Base-by-base conservation (phyloP, 345 rosid species). In the Cardamine chenopodiifolia region DNA sequence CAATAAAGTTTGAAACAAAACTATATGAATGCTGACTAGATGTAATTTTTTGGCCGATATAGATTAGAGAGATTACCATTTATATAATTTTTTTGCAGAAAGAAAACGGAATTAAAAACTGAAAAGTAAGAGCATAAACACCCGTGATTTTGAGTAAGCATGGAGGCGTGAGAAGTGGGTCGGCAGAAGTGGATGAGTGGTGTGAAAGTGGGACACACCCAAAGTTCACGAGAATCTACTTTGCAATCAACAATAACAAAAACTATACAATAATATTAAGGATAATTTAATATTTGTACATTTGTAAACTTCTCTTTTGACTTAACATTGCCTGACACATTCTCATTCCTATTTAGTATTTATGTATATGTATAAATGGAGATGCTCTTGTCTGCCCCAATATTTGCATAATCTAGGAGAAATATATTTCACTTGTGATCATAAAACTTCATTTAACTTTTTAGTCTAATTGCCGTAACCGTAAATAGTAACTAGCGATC, bases 91-190 rank as follows among this genome's bases (percentile, higher is more conserved):
- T n/a, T n/a, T n/a, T n/a, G n/a, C n/a, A n/a, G n/a, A n/a, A n/a
- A 34, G 26, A 31, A 48, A 37, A 71, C n/a, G 49, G 11, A 50
- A 25, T 71, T 63, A 55, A 45, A 73, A 74, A 59, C 32, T 59
- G 52, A 49, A 69, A 52, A 54, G 49, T 18, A 62, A 50, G 70
- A 62, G 62, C 17, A 32, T 3, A 34, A 67, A 32, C 62, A 64
- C 76, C 76, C 76, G 80, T 77, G 80, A 77, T 23, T 32, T 18
- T 52, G 31, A 42, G 68, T 26, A 40, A 61, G 79, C 28, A 60
- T 52, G 74, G 63, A 60, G 60, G 79, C 66, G 79, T 66, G 69
- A 60, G 70, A 42, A 76, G 75, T 76, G 75, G 80, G 72, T 76
- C 80, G 80, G 80, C 62, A 20, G 47, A 71, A 77, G 72, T 71